Percentiles rank a stretch among this genome's conserved stretches.
Evolutionary conservation across 2,329 filamentous ascomycete genomes (phyloP).

Genomic region (Colletotrichum salicis): DNA sequence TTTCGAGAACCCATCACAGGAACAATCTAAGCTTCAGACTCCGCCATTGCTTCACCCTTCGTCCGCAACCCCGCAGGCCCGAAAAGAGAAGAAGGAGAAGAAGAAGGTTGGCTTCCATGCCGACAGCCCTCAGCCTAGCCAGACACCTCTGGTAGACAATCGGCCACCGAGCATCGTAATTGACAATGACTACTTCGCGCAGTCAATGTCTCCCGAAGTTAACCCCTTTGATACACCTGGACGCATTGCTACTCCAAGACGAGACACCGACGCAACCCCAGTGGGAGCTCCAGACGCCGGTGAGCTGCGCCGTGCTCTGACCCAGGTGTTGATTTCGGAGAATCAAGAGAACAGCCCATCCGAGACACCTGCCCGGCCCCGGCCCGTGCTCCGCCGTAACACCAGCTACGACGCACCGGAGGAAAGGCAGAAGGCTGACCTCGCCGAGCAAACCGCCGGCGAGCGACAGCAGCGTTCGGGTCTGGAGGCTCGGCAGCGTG

Average conservation of each 20-base stretch:
- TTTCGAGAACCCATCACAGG: conserved; percentile 12
- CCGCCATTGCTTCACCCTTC: conserved; percentile 23
- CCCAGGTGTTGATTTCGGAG: conserved; percentile 50
- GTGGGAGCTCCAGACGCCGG: conserved; percentile 50
- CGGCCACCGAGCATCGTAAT: conserved; percentile 46
- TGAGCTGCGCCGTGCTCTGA: conserved; percentile 51
- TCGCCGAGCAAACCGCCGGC: conserved; percentile 49
- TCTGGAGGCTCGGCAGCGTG: conserved; percentile 52
- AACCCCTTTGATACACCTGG: conserved; percentile 31
- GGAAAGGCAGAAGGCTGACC: conserved; percentile 53
- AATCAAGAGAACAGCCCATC: conserved; percentile 29
- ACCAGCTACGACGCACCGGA: conserved; percentile 55
- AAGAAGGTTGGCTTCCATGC: conserved; percentile 50
- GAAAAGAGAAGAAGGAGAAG: conserved; percentile 55
- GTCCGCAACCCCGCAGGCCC: conserved; percentile 15
- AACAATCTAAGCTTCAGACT: conserved; percentile 19
- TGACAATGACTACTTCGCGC: conserved; percentile 33
- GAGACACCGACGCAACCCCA: conserved; percentile 33
- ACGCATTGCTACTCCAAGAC: not conserved
- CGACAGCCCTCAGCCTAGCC: not conserved
- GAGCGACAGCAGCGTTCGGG: conserved; percentile 53
- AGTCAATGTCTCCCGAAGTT: conserved; percentile 21
- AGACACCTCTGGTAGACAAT: not conserved
- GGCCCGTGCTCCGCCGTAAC: conserved; percentile 54
- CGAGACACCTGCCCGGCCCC: conserved; percentile 40